Base-by-base conservation (phyloP, 768 basidiomycete genomes). In the Mycena amicta region DNA sequence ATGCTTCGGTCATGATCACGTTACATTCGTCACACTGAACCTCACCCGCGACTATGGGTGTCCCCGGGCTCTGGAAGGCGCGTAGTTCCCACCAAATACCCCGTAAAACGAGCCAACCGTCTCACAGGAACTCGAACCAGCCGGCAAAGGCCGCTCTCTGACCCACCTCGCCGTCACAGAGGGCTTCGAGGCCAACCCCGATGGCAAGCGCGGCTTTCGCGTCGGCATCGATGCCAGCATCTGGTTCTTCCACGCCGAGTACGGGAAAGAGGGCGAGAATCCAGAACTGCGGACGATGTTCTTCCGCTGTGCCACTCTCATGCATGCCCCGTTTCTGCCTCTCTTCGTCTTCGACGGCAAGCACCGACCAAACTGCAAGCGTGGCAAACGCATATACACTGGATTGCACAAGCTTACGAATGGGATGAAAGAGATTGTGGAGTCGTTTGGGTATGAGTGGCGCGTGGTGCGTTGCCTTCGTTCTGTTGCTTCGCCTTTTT, bases 331-430 rank as follows among this genome's bases (percentile, higher is more conserved):
- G 0, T 86, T 96, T 62, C 80, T 94, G 12, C 93, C 93, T 0
- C 80, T 97, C 13, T 95, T 96, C 70, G 91, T 96, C 3, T 97
- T 96, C 68, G 93, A 97, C 72, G 94, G 94, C 0, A 90, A 91
- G 0, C 83, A 87, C 59, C 83, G 95, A 60, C 94, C 94, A 3
- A 82, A 84, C 22, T 71, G 89, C 62, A 97, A 97, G 74, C 82
- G 90, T 31, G 88, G 87, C 2, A 91, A 90, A 73, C 81, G 82
- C 37, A 83, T 91, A 28, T 82, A 83, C 37, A 82, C 81, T 39
- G 80, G 82, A 5, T 76, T 71, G 45, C 83, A 88, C 65, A 88
- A 85, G 75, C 79, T 92, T 43, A 83, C 85, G 6, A 82, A 85
- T 30, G 88, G 88, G 2, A 90, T 90, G 87, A 89, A 90, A 71